phyloP scores from a whole-genome alignment of 495 filamentous ascomycete species.

The Parmelia sp. region DNA sequence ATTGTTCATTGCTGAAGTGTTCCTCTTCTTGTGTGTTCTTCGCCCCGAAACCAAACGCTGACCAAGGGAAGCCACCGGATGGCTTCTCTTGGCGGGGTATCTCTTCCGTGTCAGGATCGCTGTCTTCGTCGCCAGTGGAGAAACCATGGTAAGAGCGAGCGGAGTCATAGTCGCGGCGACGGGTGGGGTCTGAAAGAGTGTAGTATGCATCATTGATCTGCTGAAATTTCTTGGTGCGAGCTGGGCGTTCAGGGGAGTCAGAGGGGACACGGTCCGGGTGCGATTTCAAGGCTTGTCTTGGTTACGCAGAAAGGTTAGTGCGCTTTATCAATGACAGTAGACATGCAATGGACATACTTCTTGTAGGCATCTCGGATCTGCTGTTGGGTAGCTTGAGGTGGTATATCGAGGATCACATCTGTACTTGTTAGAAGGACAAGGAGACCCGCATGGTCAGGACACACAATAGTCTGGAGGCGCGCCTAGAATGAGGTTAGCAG shows the following conservation, averaged over 20 bases:
- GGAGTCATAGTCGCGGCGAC: constrained; percentile 85
- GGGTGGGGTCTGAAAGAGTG: constrained; percentile 71
- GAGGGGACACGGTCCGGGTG: constrained; percentile 88
- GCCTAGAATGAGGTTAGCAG: background rate
- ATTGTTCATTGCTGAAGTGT: constrained; percentile 66
- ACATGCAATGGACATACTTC: constrained; percentile 43
- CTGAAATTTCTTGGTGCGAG: constrained; percentile 86
- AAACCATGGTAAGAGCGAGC: constrained; percentile 50
- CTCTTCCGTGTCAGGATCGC: constrained; percentile 54
- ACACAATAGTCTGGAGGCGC: constrained; percentile 47
- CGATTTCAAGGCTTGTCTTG: constrained; percentile 82
- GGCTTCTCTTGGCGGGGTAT: constrained; percentile 39
- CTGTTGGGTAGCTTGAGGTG: constrained; percentile 64
- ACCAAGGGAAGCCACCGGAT: constrained; percentile 54
- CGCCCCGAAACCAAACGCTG: constrained; percentile 52
- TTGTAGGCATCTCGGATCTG: constrained; percentile 97
- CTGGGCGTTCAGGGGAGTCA: constrained; percentile 76
- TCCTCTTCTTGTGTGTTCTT: constrained; percentile 41
- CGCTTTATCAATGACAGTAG: constrained; percentile 5
- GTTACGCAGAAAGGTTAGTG: constrained; percentile 15
- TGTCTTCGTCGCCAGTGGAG: constrained; percentile 36
- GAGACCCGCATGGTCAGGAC: constrained; percentile 18
- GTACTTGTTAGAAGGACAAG: constrained; percentile 6
- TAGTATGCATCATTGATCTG: constrained; percentile 98
- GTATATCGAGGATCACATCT: constrained; percentile 66